Conservation (phyloP, 805 yeast species). For the Candida piceae region DNA sequence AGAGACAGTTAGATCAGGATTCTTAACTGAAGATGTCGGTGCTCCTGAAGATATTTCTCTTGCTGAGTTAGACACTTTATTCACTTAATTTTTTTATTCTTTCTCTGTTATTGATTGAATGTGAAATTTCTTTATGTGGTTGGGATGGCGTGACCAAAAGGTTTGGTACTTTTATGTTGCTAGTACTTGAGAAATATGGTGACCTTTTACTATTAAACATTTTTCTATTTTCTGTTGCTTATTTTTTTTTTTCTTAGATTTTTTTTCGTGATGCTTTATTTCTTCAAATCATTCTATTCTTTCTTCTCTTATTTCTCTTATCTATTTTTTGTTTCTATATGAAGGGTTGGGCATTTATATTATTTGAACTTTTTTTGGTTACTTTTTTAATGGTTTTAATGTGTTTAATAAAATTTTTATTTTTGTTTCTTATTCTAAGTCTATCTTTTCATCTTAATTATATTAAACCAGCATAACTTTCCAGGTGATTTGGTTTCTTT, state of each 20-base stretch:
- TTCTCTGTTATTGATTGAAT: not conserved
- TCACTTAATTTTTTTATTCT: slow-evolving; percentile 20
- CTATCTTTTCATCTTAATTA: not conserved
- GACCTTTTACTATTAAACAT: not conserved
- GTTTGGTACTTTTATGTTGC: no score
- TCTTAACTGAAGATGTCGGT: slow-evolving; percentile 70
- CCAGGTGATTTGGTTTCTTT: no score
- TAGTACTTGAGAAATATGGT: not conserved
- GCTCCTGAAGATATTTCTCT: slow-evolving; percentile 74
- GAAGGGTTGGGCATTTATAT: slow-evolving; percentile 14
- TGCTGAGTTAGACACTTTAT: slow-evolving; percentile 58
- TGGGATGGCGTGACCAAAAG: no score
- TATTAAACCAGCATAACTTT: no score
- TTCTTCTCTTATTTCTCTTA: not conserved
- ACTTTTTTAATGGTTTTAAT: slow-evolving; percentile 11
- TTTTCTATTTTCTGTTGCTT: not conserved
- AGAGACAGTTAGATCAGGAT: slow-evolving; percentile 69
- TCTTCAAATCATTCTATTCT: not conserved
- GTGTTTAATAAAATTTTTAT: slow-evolving; percentile 10
- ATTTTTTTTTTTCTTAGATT: not conserved
- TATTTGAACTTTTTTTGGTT: slow-evolving; percentile 6
- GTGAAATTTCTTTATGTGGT: slow-evolving; percentile 1
- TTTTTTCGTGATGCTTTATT: slow-evolving; percentile 2
- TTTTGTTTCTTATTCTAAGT: not conserved
- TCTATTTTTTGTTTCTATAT: slow-evolving; percentile 3